A percentile compares a stretch with the other conserved stretches of the same genome.
phyloP scores from a whole-genome alignment of 768 basidiomycete species.

The Tylopilus balloui region DNA sequence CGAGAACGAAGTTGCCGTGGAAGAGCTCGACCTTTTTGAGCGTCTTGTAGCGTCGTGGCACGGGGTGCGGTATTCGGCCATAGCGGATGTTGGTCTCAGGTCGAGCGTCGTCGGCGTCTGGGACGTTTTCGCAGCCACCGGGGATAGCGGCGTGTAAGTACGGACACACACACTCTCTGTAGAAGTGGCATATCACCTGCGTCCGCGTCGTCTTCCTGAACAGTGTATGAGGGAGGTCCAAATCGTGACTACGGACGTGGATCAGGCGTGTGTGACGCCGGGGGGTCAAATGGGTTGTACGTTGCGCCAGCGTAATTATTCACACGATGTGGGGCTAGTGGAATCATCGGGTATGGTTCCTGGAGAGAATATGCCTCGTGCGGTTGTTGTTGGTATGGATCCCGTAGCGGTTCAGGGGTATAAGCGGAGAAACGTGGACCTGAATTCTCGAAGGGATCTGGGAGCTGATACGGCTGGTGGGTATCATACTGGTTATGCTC shows the following conservation, averaged over 20 bases:
- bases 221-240: constrained; percentile 35
- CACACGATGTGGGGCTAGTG: constrained; percentile 18
- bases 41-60: constrained; percentile 87
- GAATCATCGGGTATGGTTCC: constrained; percentile 19
- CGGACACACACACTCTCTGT: constrained; percentile 37
- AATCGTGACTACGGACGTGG: constrained; percentile 27
- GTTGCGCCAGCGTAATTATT: constrained; percentile 13
- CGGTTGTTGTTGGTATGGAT: constrained; percentile 19
- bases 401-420: constrained; percentile 15
- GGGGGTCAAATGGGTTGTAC: constrained; percentile 22
- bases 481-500: constrained; percentile 32
- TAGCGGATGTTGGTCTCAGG: constrained; percentile 69
- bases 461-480: constrained; percentile 33
- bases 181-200: constrained; percentile 67
- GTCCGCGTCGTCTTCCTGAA: constrained; percentile 43
- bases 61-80: constrained; percentile 85
- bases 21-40: constrained; percentile 90
- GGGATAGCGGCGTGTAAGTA: constrained; percentile 37
- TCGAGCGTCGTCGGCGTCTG: constrained; percentile 30
- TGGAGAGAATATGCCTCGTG: constrained; percentile 19
- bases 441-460: constrained; percentile 35
- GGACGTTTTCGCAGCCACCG: constrained; percentile 39
- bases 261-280: constrained; percentile 15
- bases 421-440: constrained; percentile 16
- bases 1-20: constrained; percentile 90